phyloP scores from a whole-genome alignment of 148 eudicot genomes.

The Selenicereus undatus region DNA sequence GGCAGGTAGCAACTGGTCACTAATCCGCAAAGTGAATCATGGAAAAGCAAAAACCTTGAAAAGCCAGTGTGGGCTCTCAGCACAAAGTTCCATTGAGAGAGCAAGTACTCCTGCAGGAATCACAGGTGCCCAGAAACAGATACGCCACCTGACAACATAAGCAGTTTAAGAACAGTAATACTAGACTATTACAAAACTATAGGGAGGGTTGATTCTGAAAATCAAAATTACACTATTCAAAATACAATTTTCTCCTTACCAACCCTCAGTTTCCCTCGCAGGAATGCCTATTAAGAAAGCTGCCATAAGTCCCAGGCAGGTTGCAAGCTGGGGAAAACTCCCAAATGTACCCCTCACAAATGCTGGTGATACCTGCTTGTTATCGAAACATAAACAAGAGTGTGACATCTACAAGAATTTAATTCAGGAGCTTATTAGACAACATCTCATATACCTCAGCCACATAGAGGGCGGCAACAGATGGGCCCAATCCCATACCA shows the following conservation, averaged over 20 bases:
- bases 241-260: slow-evolving; percentile 47
- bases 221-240: neutral
- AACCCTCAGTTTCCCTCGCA: slow-evolving; percentile 56
- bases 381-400: slow-evolving; percentile 10
- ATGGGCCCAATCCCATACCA: slow-evolving; percentile 90
- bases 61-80: slow-evolving; percentile 96
- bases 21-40: neutral
- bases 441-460: slow-evolving; percentile 58
- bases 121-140: slow-evolving; percentile 82
- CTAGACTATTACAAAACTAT: neutral
- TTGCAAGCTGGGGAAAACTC: slow-evolving; percentile 81
- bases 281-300: slow-evolving; percentile 76
- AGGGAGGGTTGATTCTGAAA: neutral
- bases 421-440: neutral
- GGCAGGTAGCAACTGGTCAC: neutral
- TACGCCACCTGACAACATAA: slow-evolving; percentile 70
- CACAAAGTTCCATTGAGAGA: slow-evolving; percentile 65
- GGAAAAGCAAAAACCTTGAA: slow-evolving; percentile 47
- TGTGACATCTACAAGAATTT: slow-evolving; percentile 1
- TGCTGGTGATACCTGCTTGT: slow-evolving; percentile 77
- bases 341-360: slow-evolving; percentile 92
- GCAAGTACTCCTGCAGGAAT: slow-evolving; percentile 79
- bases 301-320: slow-evolving; percentile 75
- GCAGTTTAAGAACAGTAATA: slow-evolving; percentile 1
- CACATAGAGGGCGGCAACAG: slow-evolving; percentile 86